phyloP scores from a whole-genome alignment of 805 yeast species.

The Barnettozyma populi region DNA sequence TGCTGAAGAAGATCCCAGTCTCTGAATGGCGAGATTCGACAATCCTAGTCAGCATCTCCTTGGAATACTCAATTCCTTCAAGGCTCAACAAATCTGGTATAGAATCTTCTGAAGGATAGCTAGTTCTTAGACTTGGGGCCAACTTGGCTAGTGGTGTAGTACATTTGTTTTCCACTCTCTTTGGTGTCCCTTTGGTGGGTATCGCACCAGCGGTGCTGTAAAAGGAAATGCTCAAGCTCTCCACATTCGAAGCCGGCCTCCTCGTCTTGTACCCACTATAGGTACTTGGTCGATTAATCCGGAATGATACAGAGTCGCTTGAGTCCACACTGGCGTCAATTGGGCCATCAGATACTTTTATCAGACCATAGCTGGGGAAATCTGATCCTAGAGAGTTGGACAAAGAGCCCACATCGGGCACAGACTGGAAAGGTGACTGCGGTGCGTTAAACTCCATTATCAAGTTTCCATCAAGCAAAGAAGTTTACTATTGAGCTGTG shows the following conservation, averaged over 20 bases:
- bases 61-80: neutral
- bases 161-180: neutral
- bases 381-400: constrained; percentile 9
- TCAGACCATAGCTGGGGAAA: constrained; percentile 20
- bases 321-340: constrained; percentile 3
- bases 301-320: neutral
- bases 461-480: too few relatives aligned
- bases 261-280: neutral
- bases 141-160: neutral
- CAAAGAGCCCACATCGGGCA: neutral
- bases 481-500: neutral
- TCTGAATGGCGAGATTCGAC: constrained; percentile 6
- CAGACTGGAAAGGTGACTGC: neutral
- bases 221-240: neutral
- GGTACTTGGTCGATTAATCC: neutral
- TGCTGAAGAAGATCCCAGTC: constrained; percentile 15
- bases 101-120: neutral
- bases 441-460: neutral
- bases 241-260: neutral
- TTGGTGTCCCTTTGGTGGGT: neutral
- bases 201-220: neutral
- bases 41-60: neutral
- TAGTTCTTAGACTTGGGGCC: neutral
- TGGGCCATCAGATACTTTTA: constrained; percentile 18
- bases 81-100: neutral